Percentiles rank a stretch among this genome's conserved stretches.
Evolutionary conservation across 2,329 filamentous ascomycete species (phyloP).

Genomic region (Ophiognomonia clavigignenti-juglandacearum): DNA sequence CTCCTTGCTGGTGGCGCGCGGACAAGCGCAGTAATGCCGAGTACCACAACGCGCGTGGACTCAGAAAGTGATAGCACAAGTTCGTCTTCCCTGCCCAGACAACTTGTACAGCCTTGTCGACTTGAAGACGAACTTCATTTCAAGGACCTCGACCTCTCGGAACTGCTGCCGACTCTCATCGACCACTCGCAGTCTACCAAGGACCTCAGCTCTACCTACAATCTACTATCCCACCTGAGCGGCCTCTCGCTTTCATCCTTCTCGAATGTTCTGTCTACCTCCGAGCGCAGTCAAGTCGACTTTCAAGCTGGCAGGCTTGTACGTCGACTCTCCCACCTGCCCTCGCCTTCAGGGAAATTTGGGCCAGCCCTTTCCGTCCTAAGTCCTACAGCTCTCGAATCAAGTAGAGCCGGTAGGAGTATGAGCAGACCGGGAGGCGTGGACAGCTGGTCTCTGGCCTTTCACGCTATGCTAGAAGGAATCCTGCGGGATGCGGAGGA

Average conservation of each 20-base stretch:
- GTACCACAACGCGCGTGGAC: slow-evolving; percentile 1
- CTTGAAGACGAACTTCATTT: background rate
- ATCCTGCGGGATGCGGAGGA: slow-evolving; percentile 57
- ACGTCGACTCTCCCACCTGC: slow-evolving; percentile 36
- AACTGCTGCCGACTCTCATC: slow-evolving; percentile 36
- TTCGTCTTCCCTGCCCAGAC: background rate
- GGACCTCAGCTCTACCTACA: slow-evolving; percentile 34
- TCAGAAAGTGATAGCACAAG: background rate
- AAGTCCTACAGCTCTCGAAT: slow-evolving; percentile 9
- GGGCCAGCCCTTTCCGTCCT: slow-evolving; percentile 38
- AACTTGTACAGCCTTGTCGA: too few species aligned
- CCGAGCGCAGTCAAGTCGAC: slow-evolving; percentile 35
- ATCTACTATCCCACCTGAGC: slow-evolving; percentile 33
- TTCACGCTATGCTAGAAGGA: slow-evolving; percentile 51
- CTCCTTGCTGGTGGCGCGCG: background rate
- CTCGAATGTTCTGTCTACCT: slow-evolving; percentile 24
- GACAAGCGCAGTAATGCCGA: background rate
- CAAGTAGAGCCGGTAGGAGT: slow-evolving; percentile 5
- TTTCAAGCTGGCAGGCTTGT: slow-evolving; percentile 43
- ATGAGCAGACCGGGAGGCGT: slow-evolving; percentile 19
- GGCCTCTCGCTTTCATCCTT: slow-evolving; percentile 35
- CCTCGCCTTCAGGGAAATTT: slow-evolving; percentile 43
- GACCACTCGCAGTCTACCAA: slow-evolving; percentile 28
- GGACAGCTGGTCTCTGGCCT: slow-evolving; percentile 51
- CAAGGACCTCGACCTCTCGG: slow-evolving; percentile 20